Evolutionary conservation across 768 basidiomycete genomes (phyloP).

Genomic region (Pleurotus djamor): DNA sequence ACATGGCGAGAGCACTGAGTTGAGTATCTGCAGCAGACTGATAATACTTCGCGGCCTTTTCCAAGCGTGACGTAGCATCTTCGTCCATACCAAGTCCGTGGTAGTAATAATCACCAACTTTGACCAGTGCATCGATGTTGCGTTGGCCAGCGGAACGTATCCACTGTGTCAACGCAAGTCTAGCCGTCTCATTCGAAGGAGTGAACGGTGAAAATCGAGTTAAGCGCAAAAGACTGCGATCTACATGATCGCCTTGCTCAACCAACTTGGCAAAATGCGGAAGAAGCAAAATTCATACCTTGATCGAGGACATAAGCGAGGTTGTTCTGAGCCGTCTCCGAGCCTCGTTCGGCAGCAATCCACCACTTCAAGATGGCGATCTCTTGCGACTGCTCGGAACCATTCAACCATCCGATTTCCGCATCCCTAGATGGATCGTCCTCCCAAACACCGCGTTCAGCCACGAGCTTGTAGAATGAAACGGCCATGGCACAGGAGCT

Average conservation of each 20-base stretch:
- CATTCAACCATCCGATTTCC: slow-evolving; percentile 69
- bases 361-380: slow-evolving; percentile 92
- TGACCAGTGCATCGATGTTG: slow-evolving; percentile 96
- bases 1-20: slow-evolving; percentile 91
- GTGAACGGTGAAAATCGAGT: slow-evolving; percentile 67
- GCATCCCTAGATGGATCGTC: slow-evolving; percentile 83
- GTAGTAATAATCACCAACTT: slow-evolving; percentile 98
- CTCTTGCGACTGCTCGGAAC: slow-evolving; percentile 70
- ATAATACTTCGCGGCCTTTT: slow-evolving; percentile 93
- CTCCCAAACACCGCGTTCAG: slow-evolving; percentile 88
- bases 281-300: slow-evolving; percentile 43
- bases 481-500: slow-evolving; percentile 90
- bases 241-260: slow-evolving; percentile 28
- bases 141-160: slow-evolving; percentile 90
- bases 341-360: slow-evolving; percentile 91
- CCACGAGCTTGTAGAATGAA: slow-evolving; percentile 89
- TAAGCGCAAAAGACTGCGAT: slow-evolving; percentile 66
- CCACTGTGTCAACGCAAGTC: slow-evolving; percentile 89
- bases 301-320: slow-evolving; percentile 90
- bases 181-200: slow-evolving; percentile 82
- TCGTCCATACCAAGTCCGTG: slow-evolving; percentile 80
- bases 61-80: slow-evolving; percentile 63
- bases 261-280: not conserved
- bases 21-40: slow-evolving; percentile 94
- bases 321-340: slow-evolving; percentile 93